A percentile compares a stretch with the other conserved stretches of the same genome.
phyloP scores from a whole-genome alignment of 2,329 filamentous ascomycete species.

The Diplocarpon mali region DNA sequence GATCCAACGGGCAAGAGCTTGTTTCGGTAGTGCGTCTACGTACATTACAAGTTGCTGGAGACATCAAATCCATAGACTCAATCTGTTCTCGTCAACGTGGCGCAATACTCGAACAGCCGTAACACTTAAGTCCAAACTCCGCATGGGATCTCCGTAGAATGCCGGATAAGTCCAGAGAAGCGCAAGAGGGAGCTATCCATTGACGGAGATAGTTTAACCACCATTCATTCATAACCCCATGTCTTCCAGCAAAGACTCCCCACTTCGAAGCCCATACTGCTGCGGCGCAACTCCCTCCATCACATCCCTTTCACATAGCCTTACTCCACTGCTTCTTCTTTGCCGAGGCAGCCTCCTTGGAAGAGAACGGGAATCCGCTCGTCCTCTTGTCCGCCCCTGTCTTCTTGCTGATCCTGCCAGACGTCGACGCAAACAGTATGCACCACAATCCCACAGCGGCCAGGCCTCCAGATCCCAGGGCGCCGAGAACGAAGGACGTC shows the following conservation, averaged over 20 bases:
- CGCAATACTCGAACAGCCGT: no score
- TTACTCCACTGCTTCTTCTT: slow-evolving; percentile 23
- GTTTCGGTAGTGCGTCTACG: no score
- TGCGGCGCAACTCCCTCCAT: neutral
- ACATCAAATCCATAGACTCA: no score
- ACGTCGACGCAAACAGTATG: slow-evolving; percentile 35
- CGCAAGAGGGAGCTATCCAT: no score
- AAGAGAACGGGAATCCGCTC: slow-evolving; percentile 54
- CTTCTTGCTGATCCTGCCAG: slow-evolving; percentile 46
- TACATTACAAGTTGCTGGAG: no score
- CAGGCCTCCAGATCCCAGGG: slow-evolving; percentile 37
- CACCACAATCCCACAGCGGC: slow-evolving; percentile 50
- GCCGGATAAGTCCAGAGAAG: no score
- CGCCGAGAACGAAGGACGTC: slow-evolving; percentile 40
- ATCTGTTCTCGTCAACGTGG: no score
- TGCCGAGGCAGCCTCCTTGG: slow-evolving; percentile 33
- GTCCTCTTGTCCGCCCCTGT: slow-evolving; percentile 58
- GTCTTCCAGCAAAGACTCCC: neutral
- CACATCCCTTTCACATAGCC: slow-evolving; percentile 5
- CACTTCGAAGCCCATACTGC: neutral
- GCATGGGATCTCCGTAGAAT: no score
- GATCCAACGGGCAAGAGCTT: no score
- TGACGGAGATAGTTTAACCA: no score
- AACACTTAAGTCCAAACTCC: no score
- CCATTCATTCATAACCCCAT: no score